phyloP scores from a whole-genome alignment of 2,329 filamentous ascomycete species.

The Talaromyces islandicus region DNA sequence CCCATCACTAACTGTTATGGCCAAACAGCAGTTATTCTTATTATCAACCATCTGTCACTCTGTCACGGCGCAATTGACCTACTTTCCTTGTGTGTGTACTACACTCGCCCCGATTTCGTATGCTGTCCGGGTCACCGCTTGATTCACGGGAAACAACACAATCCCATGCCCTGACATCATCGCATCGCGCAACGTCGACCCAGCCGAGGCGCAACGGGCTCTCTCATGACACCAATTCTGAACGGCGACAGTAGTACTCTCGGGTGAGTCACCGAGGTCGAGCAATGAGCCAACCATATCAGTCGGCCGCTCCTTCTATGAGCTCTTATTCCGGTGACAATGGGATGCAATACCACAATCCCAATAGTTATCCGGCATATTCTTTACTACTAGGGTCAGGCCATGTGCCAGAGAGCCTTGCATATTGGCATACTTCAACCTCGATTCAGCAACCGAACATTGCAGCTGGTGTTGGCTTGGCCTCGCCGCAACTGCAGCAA shows the following conservation, averaged over 20 bases:
- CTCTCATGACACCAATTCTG: not conserved
- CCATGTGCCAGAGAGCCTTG: conserved; percentile 37
- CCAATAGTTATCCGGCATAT: conserved; percentile 24
- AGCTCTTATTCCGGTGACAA: not conserved
- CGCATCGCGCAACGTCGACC: not conserved
- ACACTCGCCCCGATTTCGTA: not conserved
- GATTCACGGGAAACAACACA: not conserved
- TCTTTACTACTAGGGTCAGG: conserved; percentile 29
- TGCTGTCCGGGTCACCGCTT: not conserved
- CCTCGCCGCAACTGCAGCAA: conserved; percentile 22
- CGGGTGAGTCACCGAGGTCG: not conserved
- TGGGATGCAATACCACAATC: conserved; percentile 13
- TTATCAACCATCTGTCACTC: not conserved
- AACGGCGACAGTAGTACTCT: not conserved
- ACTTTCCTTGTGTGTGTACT: not conserved
- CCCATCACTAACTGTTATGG: not conserved
- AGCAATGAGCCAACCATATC: conserved; percentile 7
- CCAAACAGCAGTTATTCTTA: not conserved
- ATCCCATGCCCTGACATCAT: not conserved
- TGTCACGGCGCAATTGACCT: not conserved
- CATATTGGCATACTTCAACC: conserved; percentile 32
- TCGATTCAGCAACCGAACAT: conserved; percentile 8
- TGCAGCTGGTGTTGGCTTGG: conserved; percentile 13
- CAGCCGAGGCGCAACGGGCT: not conserved
- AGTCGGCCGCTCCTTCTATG: not conserved